These are phyloP conservation scores for Fragaria iinumae DNA, from an alignment of 306 rosid species.

Conservation along the genomic window DNA sequence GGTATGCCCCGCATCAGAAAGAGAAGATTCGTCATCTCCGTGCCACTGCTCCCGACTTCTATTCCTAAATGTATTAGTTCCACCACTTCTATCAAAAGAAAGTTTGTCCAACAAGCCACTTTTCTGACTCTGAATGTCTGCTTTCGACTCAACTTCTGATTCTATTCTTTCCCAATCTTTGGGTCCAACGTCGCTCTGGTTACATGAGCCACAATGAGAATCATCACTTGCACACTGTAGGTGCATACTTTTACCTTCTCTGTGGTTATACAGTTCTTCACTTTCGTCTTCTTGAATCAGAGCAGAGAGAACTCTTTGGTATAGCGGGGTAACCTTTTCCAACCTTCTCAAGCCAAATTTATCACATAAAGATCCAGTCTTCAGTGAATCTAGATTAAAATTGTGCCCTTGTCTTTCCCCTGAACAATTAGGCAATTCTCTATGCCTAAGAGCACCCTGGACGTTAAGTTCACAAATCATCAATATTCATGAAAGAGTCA, in stretches of 20 bases:
- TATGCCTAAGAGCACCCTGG: constrained; percentile 55
- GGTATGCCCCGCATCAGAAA: constrained; percentile 57
- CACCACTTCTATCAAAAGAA: constrained; percentile 60
- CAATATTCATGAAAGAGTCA: constrained; percentile 18
- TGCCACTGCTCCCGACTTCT: constrained; percentile 63
- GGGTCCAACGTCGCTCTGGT: constrained; percentile 69
- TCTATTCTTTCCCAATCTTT: constrained; percentile 79
- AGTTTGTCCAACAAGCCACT: constrained; percentile 61
- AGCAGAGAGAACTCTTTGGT: constrained; percentile 87
- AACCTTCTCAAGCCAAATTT: constrained; percentile 46
- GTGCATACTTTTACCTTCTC: constrained; percentile 59
- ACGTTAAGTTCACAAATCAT: constrained; percentile 16
- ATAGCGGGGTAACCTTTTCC: constrained; percentile 63
- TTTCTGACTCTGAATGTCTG: constrained; percentile 53
- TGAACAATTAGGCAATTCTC: constrained; percentile 44
- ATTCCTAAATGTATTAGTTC: constrained; percentile 57
- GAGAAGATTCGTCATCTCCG: constrained; percentile 63
- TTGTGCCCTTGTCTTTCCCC: constrained; percentile 43
- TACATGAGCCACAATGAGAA: constrained; percentile 91
- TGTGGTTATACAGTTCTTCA: constrained; percentile 58
- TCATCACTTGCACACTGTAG: constrained; percentile 79
- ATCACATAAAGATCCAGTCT: constrained; percentile 41
- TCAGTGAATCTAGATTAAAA: constrained; percentile 15
- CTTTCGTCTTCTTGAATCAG: constrained; percentile 73
- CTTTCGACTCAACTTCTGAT: constrained; percentile 77